These are phyloP conservation scores for Santalum album DNA, from an alignment of 164 flowering plant genomes.

Conservation along the genomic window DNA sequence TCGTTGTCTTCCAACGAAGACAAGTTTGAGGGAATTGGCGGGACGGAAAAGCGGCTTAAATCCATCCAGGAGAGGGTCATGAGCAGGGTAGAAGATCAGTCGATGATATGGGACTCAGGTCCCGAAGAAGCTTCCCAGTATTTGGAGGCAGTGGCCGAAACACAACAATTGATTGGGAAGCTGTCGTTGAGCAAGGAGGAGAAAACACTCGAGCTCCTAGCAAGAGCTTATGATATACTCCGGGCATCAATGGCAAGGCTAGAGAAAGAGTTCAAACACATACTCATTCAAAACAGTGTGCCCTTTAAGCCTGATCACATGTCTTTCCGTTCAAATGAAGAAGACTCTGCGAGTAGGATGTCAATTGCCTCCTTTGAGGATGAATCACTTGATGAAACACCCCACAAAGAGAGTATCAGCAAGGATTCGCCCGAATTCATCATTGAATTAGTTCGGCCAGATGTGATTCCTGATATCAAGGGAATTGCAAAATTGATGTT, in stretches of 20 bases:
- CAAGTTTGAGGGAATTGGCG: slow-evolving; percentile 15
- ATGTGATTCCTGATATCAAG: slow-evolving; percentile 55
- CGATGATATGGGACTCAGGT: slow-evolving; percentile 71
- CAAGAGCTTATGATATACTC: slow-evolving; percentile 51
- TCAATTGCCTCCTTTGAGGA: slow-evolving; percentile 40
- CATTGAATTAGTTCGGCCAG: slow-evolving; percentile 52
- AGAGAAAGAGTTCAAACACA: slow-evolving; percentile 61
- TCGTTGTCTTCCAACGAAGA: too few species aligned
- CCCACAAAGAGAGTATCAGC: slow-evolving; percentile 36
- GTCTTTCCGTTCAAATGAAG: slow-evolving; percentile 67
- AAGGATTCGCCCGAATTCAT: slow-evolving; percentile 40
- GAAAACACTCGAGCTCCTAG: slow-evolving; percentile 22
- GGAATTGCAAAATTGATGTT: slow-evolving; percentile 61
- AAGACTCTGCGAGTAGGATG: slow-evolving; percentile 32
- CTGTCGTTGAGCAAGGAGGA: slow-evolving; percentile 18
- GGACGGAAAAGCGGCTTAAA: slow-evolving; percentile 31
- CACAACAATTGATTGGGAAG: slow-evolving; percentile 36
- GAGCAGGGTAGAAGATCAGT: slow-evolving; percentile 46
- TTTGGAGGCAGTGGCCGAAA: slow-evolving; percentile 47
- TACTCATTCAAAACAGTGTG: slow-evolving; percentile 53
- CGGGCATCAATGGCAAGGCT: slow-evolving; percentile 70
- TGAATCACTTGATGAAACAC: slow-evolving; percentile 38
- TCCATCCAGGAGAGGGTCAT: slow-evolving; percentile 40
- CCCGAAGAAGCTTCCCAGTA: slow-evolving; percentile 45
- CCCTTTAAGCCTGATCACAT: slow-evolving; percentile 59